Evolutionary conservation across 495 filamentous ascomycete genomes (phyloP), one percentile per base, ranked within the genome.

Genomic region (Podospora pseudopauciseta): DNA sequence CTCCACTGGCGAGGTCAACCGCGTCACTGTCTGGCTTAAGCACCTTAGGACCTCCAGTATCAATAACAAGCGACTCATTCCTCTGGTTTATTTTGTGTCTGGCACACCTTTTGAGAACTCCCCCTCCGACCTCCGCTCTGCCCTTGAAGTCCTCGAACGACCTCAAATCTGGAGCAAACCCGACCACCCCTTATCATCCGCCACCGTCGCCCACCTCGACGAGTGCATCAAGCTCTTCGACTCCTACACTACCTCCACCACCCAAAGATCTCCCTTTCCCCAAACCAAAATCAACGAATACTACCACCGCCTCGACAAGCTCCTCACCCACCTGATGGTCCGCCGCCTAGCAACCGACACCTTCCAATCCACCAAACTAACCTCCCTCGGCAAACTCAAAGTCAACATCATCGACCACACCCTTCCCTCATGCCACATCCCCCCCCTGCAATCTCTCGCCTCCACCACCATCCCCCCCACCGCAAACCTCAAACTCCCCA

Each of bases 11-110:
- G 39, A 61, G 15, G 62, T 62, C 9, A 67, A n/a, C 60, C 32
- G n/a, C 4, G 58, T 39, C 0, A 19, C 68, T n/a, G 32, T 39
- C 13, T 76, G 74, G 72, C 69, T 76, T n/a, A 59, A 72, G 60
- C 54, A 66, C 13, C 57, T 74, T 19, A 71, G 71, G 66, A 56
- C 27, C 34, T 60, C 58, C 30, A 61, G 54, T 26, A 53, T 57
- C 18, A 64, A 57, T 23, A 55, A 56, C 15, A 19, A 67, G 18
- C 30, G 60, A 15, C 57, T 54, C 0, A 20, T 54, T 2, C 70
- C 72, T 0, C 62, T 76, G 32, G 54, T 66, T 0, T 76, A 74
- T 64, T 73, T 76, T 28, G 74, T 74, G 1, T 76, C 74, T 15
- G 74, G 74, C 20, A 76, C 74, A 5, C 74, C 74, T 0, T 20